Base-by-base conservation (phyloP, 1,284 basidiomycete species). In the Puccinia horiana region DNA sequence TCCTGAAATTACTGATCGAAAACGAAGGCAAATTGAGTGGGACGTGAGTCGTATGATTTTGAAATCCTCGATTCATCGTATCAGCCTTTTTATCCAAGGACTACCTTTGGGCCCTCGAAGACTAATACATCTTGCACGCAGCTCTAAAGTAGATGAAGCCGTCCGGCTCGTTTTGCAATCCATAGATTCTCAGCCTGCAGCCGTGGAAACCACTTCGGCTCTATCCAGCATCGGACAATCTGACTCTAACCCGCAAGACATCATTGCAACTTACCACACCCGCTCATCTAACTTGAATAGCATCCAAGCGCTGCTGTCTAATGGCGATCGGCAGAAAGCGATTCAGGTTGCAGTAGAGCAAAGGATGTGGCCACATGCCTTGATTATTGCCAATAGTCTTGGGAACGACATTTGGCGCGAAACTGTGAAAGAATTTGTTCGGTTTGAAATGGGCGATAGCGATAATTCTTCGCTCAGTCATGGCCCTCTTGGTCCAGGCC, bases 351-450 rank as follows among this genome's bases (percentile, higher is more conserved):
- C 97, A 4, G 89, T 95, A 40, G 92, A 95, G 83, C 91, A 95
- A 86, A 92, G 91, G 84, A 88, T 99, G 83, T 99, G 96, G 95
- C 92, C 94, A 0, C 97, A 99, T 87, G 97, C 97, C 0, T 91
- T 99, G 90, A 89, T 98, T 70, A 96, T 99, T 83, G 92, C 97
- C 11, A 96, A 94, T 85, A 93, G 93, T 80, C 90, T 98, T 75
- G 96, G 96, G 86, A 94, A 93, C 85, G 94, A 96, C 47, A 90
- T 94, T 6, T 98, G 95, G 94, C 93, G 93, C 86, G 93, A 95
- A 83, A 93, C 92, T 6, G 94, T 96, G 0, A 91, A 90, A 54
- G 93, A 95, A 83, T 99, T 99, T 85, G 88, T 96, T 54, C 90
- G 91, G 56, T 90, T 91, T 32, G 97, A 98, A 86, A 88, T 99